phyloP scores from a whole-genome alignment of 2,329 filamentous ascomycete species.

The Xylariales sp. region DNA sequence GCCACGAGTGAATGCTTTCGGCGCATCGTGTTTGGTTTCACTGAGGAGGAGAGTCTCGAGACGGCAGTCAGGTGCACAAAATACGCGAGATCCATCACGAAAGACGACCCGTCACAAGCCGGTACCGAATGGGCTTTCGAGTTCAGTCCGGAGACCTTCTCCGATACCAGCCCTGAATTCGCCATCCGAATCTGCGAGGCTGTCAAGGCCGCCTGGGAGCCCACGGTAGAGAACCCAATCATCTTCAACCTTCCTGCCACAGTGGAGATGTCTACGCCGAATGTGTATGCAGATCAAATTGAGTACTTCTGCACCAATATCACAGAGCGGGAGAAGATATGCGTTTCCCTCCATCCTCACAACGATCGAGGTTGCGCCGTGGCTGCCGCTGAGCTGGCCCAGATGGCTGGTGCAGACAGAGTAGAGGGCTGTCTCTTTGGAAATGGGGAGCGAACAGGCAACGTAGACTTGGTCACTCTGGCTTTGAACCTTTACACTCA shows the following conservation, averaged over 20 bases:
- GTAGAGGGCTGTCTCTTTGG: constrained; percentile 70
- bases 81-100: constrained; percentile 84
- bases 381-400: constrained; percentile 84
- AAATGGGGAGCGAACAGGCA: constrained; percentile 92
- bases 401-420: constrained; percentile 93
- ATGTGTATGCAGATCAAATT: constrained; percentile 93
- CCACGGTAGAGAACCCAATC: constrained; percentile 71
- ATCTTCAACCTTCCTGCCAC: constrained; percentile 98
- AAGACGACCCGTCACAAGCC: constrained; percentile 58
- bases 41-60: constrained; percentile 74
- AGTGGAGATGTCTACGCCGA: constrained; percentile 90
- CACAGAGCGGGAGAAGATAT: constrained; percentile 77
- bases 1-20: constrained; percentile 96
- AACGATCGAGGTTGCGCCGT: constrained; percentile 90
- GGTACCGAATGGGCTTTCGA: constrained; percentile 71
- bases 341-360: constrained; percentile 87
- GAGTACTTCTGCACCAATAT: constrained; percentile 92
- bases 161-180: constrained; percentile 81
- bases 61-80: constrained; percentile 82
- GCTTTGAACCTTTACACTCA: constrained; percentile 94
- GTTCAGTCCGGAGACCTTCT: constrained; percentile 86
- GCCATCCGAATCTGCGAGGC: constrained; percentile 81
- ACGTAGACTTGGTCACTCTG: constrained; percentile 90
- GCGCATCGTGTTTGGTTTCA: constrained; percentile 82
- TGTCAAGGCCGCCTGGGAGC: constrained; percentile 90